These are phyloP conservation scores for Ceratocystis albifundus DNA, from an alignment of 2,329 filamentous ascomycete species.

Conservation along the genomic window DNA sequence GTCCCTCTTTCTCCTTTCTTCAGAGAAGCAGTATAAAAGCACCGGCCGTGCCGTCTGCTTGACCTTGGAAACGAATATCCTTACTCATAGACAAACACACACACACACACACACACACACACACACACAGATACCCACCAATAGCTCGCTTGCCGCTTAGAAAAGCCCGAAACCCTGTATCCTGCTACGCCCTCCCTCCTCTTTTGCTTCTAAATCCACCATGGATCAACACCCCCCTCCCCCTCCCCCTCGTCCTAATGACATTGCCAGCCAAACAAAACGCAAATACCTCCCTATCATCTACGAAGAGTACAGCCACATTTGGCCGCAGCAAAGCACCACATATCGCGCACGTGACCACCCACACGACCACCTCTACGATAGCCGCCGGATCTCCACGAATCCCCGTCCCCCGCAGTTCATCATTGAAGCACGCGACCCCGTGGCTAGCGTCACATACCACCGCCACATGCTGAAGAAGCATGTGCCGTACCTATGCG, in stretches of 20 bases:
- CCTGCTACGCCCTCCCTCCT: background rate
- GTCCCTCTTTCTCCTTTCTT: too few species aligned
- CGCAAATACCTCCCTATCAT: constrained; percentile 53
- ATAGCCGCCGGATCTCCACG: constrained; percentile 31
- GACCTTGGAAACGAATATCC: too few species aligned
- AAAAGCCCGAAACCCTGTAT: too few species aligned
- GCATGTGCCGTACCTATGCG: constrained; percentile 55
- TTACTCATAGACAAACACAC: too few species aligned
- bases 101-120: too few species aligned
- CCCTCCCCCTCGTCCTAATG: constrained; percentile 17
- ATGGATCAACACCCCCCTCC: constrained; percentile 20
- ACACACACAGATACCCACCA: too few species aligned
- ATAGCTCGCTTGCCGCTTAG: too few species aligned
- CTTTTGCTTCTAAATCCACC: background rate
- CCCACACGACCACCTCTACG: constrained; percentile 38
- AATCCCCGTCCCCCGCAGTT: constrained; percentile 34
- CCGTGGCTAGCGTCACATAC: constrained; percentile 48
- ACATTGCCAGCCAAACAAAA: constrained; percentile 18
- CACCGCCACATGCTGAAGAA: constrained; percentile 39
- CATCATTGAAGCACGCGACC: constrained; percentile 45
- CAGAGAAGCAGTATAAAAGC: too few species aligned
- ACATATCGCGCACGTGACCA: constrained; percentile 43
- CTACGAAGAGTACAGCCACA: constrained; percentile 42
- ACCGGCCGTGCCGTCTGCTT: too few species aligned
- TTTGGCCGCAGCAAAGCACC: constrained; percentile 48